These are phyloP conservation scores for Russula abietina DNA, from an alignment of 768 basidiomycete species.

Conservation along the genomic window DNA sequence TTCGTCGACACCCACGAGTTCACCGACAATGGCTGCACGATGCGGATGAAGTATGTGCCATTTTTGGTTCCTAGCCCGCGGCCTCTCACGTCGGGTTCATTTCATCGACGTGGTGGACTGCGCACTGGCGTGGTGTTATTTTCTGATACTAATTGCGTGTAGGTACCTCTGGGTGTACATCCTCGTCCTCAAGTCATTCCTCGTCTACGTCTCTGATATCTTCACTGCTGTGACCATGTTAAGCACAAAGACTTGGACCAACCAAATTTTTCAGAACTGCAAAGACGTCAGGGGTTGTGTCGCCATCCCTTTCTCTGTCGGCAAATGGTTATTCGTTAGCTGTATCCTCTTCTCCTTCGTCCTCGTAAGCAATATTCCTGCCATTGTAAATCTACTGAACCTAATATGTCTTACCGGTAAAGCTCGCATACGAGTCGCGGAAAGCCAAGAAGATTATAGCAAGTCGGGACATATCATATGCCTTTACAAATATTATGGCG, in stretches of 20 bases:
- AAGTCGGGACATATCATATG: constrained; percentile 94
- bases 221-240: constrained; percentile 97
- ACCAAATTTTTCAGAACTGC: constrained; percentile 82
- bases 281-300: constrained; percentile 57
- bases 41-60: constrained; percentile 69
- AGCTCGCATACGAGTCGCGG: constrained; percentile 88
- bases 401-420: neutral
- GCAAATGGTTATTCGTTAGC: constrained; percentile 95
- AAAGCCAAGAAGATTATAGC: constrained; percentile 93
- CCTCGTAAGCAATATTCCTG: constrained; percentile 48
- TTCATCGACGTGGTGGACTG: neutral
- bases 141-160: constrained; percentile 1
- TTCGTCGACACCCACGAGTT: constrained; percentile 94
- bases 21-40: constrained; percentile 77
- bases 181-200: constrained; percentile 89
- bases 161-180: constrained; percentile 94
- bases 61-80: neutral
- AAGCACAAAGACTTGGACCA: constrained; percentile 84
- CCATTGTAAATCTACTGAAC: neutral
- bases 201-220: constrained; percentile 96
- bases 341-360: constrained; percentile 99
- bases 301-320: constrained; percentile 79
- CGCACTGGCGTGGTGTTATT: neutral
- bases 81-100: neutral
- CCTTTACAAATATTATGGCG: constrained; percentile 96